Evolutionary conservation across 1,284 basidiomycete species (phyloP), one percentile per base, ranked within the genome.

Genomic region (Tilletia walkeri): DNA sequence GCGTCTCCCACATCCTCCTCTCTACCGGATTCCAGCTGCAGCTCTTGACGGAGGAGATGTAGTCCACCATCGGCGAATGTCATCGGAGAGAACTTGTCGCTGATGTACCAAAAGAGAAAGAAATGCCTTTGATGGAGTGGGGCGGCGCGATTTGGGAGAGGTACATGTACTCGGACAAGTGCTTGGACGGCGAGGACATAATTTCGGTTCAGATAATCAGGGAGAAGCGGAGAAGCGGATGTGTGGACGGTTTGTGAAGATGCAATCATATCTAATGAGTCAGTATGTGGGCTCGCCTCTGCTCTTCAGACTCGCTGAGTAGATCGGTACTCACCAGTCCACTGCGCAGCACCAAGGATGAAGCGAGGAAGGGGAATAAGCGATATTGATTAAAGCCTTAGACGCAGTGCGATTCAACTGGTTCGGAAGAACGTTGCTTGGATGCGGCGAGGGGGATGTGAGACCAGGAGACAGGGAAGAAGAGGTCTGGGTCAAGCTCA

Each of bases 1-100:
- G 98, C 95, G 99, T 99, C 85, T 98, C 99, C 84, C 92, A 88
- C 94, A 99, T 97, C 10, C 95, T 95, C n/a, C 88, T 86, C 84
- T 99, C 97, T 75, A 98, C 94, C 84, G 98, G 98, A 80, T 92
- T 90, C 95, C n/a, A n/a, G n/a, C n/a, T n/a, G n/a, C 95, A 98
- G 1, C 93, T 92, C 85, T 95, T 96, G 69, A 96, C 95, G 3
- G 90, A 93, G 0, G 94, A 95, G 72, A 99, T 99, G 83, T 98
- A 95, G 82, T 98, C 94, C 12, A 99, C 88, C 95, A 99, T 99
- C 0, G 95, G 96, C 0, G 94, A 97, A 85, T 99, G 96, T 95
- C 95, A 99, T 66, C 94, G 88, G 2, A 99, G 86, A 0, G 93
- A 94, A 12, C 47, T 12, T 6, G 49, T 41, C 67, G 38, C 65